These are phyloP conservation scores for Venturia asperata DNA, from an alignment of 2,329 filamentous ascomycete genomes.

Conservation along the genomic window DNA sequence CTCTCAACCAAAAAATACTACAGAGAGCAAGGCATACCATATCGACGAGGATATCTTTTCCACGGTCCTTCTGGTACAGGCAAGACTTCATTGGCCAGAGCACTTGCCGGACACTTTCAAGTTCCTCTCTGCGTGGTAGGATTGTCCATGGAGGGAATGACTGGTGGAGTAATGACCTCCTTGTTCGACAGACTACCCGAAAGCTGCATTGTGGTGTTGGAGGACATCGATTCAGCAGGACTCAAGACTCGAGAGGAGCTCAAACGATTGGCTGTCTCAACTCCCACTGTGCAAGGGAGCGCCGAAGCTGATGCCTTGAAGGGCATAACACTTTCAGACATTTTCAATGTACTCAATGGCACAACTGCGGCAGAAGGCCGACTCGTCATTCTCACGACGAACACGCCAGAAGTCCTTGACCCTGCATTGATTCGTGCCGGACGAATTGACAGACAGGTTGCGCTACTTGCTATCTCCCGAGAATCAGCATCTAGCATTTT, in stretches of 20 bases:
- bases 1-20: constrained; percentile 71
- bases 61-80: constrained; percentile 75
- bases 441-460: constrained; percentile 23
- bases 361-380: constrained; percentile 23
- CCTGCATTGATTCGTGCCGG: constrained; percentile 24
- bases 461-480: constrained; percentile 3
- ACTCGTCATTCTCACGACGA: constrained; percentile 28
- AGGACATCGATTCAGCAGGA: constrained; percentile 56
- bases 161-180: constrained; percentile 56
- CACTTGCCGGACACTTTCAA: constrained; percentile 42
- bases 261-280: background rate
- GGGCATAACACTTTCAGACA: constrained; percentile 21
- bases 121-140: constrained; percentile 41
- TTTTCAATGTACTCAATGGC: constrained; percentile 26
- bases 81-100: constrained; percentile 56
- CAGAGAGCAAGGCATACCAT: constrained; percentile 73
- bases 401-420: constrained; percentile 25
- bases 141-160: constrained; percentile 57
- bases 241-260: background rate
- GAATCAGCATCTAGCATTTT: background rate
- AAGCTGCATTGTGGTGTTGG: constrained; percentile 65
- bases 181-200: constrained; percentile 62
- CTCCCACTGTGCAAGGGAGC: background rate
- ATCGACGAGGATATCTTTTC: constrained; percentile 70
- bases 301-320: background rate